Evolutionary conservation across 176 grass and related monocot genomes (phyloP).

Genomic region (barley (Hordeum vulgare)): DNA sequence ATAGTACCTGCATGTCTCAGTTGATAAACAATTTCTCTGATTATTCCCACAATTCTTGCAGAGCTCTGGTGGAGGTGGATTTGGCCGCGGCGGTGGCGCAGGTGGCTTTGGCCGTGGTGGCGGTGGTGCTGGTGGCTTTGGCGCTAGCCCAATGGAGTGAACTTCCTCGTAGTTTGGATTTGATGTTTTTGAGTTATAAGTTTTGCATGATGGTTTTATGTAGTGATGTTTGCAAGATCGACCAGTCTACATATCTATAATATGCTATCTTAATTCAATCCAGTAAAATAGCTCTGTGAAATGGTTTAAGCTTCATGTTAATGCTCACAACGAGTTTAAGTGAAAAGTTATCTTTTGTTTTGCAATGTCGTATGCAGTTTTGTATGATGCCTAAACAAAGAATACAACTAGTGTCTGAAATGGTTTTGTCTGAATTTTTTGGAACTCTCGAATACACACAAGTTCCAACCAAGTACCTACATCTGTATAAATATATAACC

Average conservation of each 20-base stretch:
- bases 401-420: no score
- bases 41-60: conserved; percentile 13
- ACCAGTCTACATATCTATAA: conserved; percentile 24
- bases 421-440: no score
- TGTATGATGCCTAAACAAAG: no score
- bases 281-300: conserved; percentile 25
- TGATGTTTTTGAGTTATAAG: conserved; percentile 34
- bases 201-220: conserved; percentile 32
- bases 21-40: neutral
- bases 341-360: no score
- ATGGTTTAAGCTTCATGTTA: no score
- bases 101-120: conserved; percentile 82
- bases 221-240: conserved; percentile 30
- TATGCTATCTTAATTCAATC: conserved; percentile 8
- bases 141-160: conserved; percentile 74
- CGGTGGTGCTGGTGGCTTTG: conserved; percentile 30
- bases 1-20: neutral
- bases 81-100: conserved; percentile 68
- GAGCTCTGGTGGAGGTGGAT: conserved; percentile 68
- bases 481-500: no score
- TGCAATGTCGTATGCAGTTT: no score
- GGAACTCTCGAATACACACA: no score
- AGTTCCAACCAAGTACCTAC: no score
- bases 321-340: no score
- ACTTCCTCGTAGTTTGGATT: conserved; percentile 22